Evolutionary conservation across 495 filamentous ascomycete genomes (phyloP), one percentile per base, ranked within the genome.

Genomic region (Lophiotrema nucula): DNA sequence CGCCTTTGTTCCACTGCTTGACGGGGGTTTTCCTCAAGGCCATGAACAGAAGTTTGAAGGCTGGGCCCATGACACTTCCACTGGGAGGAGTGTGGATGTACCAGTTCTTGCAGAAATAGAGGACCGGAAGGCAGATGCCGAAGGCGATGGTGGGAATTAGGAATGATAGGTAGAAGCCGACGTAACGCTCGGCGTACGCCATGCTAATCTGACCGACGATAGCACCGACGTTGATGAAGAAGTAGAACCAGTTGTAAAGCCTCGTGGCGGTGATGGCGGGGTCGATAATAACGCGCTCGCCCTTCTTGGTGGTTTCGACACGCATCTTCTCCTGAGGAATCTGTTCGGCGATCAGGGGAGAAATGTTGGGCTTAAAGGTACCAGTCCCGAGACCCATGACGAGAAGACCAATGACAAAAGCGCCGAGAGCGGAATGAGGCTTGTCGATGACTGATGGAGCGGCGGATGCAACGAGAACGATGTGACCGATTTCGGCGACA

Each of bases 161-260:
- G 85, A 68, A 89, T 0, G 85, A 76, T n/a, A 89, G 76, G 77
- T 81, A 91, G 74, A 89, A 91, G 19, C 88, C 88, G 52, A 90
- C 83, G 50, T 88, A 88, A 55, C 85, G 80, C 72, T 88, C 86
- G 5, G 81, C 80, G 64, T 87, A 88, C 24, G 82, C 80, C 82
- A 86, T 81, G 27, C 63, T 67, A 21, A 81, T 69, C 39, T 74
- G 70, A 2, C 79, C 84, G 24, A 77, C 31, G 16, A 88, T 64
- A 1, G 83, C 74, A 37, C 86, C 85, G 39, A 87, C 65, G 65
- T 89, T 89, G 77, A 91, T 84, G 72, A 87, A 85, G 27, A 84
- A 69, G 66, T 86, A 87, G 68, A 84, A 86, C 63, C 77, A 83
- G 69, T 79, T 76, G 71, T 83, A 87, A 8, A 85, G 77, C n/a